Conservation (phyloP, 129 eudicot species). For the Escallonia herrerae region DNA sequence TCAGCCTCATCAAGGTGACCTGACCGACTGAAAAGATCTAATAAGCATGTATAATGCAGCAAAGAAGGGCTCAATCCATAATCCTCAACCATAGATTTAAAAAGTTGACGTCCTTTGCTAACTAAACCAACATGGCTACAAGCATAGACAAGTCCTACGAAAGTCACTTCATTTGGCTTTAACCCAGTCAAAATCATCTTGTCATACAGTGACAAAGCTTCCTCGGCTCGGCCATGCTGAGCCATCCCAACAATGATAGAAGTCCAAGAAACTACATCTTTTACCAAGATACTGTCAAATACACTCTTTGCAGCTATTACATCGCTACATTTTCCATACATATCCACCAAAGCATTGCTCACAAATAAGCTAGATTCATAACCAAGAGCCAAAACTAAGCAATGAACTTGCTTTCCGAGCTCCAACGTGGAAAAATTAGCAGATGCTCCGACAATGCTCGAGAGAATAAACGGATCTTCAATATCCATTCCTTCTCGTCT, state of each 20-base stretch:
- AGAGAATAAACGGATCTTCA: constrained; percentile 52
- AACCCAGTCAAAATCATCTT: constrained; percentile 49
- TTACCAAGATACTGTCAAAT: constrained; percentile 28
- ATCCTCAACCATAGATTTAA: constrained; percentile 62
- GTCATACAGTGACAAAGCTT: constrained; percentile 63
- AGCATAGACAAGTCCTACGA: constrained; percentile 70
- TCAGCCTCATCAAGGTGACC: constrained; percentile 81
- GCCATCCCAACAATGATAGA: constrained; percentile 85
- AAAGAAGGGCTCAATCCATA: constrained; percentile 54
- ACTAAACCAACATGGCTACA: constrained; percentile 96
- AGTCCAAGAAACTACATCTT: constrained; percentile 91
- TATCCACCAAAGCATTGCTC: constrained; percentile 58
- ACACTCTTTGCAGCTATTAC: constrained; percentile 42
- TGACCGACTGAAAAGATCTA: constrained; percentile 78
- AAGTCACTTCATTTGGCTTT: constrained; percentile 78
- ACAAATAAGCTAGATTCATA: constrained; percentile 46
- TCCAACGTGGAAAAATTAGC: constrained; percentile 56
- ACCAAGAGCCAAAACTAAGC: constrained; percentile 53
- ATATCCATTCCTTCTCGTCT: constrained; percentile 48
- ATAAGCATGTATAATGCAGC: constrained; percentile 73
- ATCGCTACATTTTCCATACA: constrained; percentile 96
- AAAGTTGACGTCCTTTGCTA: constrained; percentile 52
- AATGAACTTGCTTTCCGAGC: constrained; percentile 75
- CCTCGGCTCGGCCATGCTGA: constrained; percentile 74
- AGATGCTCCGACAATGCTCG: constrained; percentile 61